Evolutionary conservation across 306 rosid species (phyloP).

Genomic region (Potentilla sterilis): DNA sequence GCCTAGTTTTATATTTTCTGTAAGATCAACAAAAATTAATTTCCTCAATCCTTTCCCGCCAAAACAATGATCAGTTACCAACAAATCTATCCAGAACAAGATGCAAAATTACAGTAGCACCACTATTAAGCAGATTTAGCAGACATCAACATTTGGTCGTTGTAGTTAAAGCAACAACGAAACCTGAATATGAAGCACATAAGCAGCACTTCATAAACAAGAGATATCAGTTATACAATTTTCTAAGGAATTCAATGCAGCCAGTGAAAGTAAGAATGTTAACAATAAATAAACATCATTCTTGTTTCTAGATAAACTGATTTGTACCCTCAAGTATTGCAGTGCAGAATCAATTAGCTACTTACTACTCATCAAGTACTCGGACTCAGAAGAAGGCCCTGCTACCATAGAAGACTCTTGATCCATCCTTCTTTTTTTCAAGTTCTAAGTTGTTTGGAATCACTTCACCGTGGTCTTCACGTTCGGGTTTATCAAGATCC

Average conservation of each 20-base stretch:
- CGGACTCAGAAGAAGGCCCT: slow-evolving; percentile 65
- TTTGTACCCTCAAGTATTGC: not conserved
- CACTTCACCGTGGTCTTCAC: slow-evolving; percentile 44
- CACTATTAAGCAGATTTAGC: not conserved
- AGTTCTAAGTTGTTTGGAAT: slow-evolving; percentile 45
- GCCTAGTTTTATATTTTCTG: too few relatives aligned
- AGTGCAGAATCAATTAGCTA: slow-evolving; percentile 25
- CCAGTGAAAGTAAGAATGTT: not conserved
- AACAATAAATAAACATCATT: not conserved
- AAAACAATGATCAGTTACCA: not conserved
- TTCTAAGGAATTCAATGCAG: not conserved
- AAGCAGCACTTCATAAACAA: not conserved
- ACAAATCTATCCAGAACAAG: not conserved
- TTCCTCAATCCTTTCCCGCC: not conserved
- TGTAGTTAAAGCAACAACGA: not conserved
- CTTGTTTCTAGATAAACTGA: not conserved
- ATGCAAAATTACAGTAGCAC: not conserved
- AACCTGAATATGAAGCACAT: slow-evolving; percentile 1
- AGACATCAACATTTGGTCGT: not conserved
- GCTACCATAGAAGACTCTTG: slow-evolving; percentile 83
- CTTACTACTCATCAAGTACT: not conserved
- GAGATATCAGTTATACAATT: not conserved
- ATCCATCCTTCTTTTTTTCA: slow-evolving; percentile 71
- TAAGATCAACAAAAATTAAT: not conserved
- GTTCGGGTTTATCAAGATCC: slow-evolving; percentile 60